phyloP scores from a whole-genome alignment of 1,284 basidiomycete genomes.

The Meira miltonrushii region DNA sequence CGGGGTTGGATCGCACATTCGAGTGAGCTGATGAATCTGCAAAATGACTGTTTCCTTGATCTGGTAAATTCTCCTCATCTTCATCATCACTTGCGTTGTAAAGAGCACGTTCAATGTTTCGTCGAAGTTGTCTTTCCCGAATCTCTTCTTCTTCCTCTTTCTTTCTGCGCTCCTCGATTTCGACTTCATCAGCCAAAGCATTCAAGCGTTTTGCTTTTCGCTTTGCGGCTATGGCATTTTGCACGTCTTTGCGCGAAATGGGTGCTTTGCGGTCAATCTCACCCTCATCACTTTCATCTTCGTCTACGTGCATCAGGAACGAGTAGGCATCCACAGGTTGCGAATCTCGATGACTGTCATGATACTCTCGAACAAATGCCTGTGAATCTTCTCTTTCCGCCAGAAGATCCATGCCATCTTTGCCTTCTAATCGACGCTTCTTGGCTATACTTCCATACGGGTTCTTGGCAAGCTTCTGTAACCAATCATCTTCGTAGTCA shows the following conservation, averaged over 20 bases:
- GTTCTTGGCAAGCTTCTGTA: conserved; percentile 22
- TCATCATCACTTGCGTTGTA: neutral
- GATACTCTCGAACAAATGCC: conserved; percentile 38
- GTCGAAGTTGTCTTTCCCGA: no score
- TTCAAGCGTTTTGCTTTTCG: no score
- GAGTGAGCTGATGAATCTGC: no score
- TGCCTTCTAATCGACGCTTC: conserved; percentile 33
- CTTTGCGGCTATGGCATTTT: no score
- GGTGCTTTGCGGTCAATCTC: no score
- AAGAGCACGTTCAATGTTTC: no score
- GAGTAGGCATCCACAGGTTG: conserved; percentile 31
- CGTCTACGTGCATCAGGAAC: conserved; percentile 22
- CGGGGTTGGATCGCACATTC: neutral
- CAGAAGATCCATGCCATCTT: conserved; percentile 38
- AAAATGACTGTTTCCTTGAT: no score
- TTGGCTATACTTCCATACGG: conserved; percentile 21
- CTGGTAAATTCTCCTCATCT: neutral
- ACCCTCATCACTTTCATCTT: conserved; percentile 19
- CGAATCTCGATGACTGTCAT: conserved; percentile 25
- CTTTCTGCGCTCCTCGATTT: no score
- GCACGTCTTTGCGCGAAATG: no score
- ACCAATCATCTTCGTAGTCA: conserved; percentile 44
- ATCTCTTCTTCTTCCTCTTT: no score
- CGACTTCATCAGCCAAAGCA: no score
- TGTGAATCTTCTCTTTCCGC: conserved; percentile 32